Percentiles rank a stretch among this genome's conserved stretches.
phyloP scores from a whole-genome alignment of 176 grass and related monocot genomes.

The Chloris gayana region DNA sequence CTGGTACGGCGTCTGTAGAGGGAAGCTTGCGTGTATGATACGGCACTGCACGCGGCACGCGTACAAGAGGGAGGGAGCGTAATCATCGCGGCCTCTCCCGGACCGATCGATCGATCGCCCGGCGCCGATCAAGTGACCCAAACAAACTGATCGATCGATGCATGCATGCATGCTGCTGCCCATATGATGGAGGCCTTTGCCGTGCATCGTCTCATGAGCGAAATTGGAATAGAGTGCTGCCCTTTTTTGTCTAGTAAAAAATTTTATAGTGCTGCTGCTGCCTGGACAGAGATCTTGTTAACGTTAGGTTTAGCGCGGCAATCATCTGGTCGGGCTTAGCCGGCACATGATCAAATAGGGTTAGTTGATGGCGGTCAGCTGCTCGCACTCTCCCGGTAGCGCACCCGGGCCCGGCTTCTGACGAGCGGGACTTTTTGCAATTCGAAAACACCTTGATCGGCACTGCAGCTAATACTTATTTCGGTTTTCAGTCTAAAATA shows the following conservation, averaged over 20 bases:
- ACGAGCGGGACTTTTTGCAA: no score
- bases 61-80: not conserved
- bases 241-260: no score
- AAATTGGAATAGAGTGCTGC: not conserved
- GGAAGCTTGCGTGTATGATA: slow-evolving; percentile 9
- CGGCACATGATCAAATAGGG: not conserved
- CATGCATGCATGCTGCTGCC: not conserved
- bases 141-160: not conserved
- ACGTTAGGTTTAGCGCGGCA: slow-evolving; percentile 7
- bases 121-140: slow-evolving; percentile 12
- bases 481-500: no score
- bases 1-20: slow-evolving; percentile 27
- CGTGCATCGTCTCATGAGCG: not conserved
- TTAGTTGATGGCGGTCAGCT: not conserved
- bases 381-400: no score
- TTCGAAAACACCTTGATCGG: no score
- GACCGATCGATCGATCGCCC: slow-evolving; percentile 8
- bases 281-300: not conserved
- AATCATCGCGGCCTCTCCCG: slow-evolving; percentile 30
- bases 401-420: no score
- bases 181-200: slow-evolving; percentile 40
- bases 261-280: no score
- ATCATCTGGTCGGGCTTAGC: slow-evolving; percentile 42
- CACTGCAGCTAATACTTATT: no score
- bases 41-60: slow-evolving; percentile 37